Evolutionary conservation across 1,139 yeast genomes (phyloP).

Genomic region (Geotrichum histeridarum): DNA sequence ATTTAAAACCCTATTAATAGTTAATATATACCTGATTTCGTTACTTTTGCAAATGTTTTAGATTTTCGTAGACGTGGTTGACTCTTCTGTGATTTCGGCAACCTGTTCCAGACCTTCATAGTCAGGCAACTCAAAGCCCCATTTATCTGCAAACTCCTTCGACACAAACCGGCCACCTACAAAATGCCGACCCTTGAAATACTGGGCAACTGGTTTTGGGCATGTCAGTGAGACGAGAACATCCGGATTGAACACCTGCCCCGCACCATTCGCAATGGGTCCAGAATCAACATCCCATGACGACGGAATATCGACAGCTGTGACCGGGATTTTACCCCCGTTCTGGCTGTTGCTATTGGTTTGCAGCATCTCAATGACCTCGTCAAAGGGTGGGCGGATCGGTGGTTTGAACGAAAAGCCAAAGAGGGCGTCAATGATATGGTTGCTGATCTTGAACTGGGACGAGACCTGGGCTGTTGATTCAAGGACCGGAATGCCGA

Average conservation of each 20-base stretch:
- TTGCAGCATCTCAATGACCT: conserved; percentile 49
- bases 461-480: conserved; percentile 36
- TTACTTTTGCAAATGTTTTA: too few species aligned
- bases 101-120: conserved; percentile 53
- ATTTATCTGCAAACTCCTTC: conserved; percentile 59
- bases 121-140: conserved; percentile 58
- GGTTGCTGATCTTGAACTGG: conserved; percentile 35
- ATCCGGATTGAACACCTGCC: conserved; percentile 44
- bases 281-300: conserved; percentile 97
- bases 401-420: conserved; percentile 95
- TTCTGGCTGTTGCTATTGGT: conserved; percentile 27
- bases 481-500: conserved; percentile 45
- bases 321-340: conserved; percentile 45
- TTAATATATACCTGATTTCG: too few species aligned
- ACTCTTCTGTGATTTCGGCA: conserved; percentile 25
- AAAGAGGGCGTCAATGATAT: conserved; percentile 76
- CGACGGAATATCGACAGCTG: conserved; percentile 86
- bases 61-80: too few species aligned
- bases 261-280: background rate
- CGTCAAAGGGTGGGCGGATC: conserved; percentile 69
- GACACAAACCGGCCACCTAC: conserved; percentile 87
- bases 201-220: conserved; percentile 78
- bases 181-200: conserved; percentile 56
- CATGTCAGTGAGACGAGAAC: conserved; percentile 82
- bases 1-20: too few species aligned